Conservation (phyloP, 2,329 filamentous ascomycete species). For the Lecanosticta acicola region DNA sequence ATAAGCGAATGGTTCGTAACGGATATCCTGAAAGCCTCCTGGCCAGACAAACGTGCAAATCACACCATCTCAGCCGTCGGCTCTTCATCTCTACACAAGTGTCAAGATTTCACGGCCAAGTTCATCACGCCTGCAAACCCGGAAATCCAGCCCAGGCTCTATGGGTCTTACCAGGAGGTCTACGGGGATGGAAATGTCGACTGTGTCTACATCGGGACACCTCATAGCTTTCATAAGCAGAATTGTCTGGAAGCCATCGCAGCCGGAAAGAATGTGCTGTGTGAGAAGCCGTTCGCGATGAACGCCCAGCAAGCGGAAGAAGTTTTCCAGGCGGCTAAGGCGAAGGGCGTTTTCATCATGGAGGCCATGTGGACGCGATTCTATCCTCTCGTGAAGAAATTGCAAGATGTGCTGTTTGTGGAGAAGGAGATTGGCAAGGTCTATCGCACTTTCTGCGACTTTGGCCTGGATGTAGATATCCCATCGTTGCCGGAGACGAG, state of each 20-base stretch:
- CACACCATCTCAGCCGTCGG: conserved; percentile 17
- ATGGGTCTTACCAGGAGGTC: conserved; percentile 38
- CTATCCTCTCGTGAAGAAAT: conserved; percentile 35
- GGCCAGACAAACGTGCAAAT: conserved; percentile 32
- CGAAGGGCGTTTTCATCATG: conserved; percentile 41
- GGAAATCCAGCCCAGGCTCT: conserved; percentile 29
- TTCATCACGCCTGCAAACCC: conserved; percentile 10
- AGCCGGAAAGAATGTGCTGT: conserved; percentile 42
- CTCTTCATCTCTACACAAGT: conserved; percentile 17
- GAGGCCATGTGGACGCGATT: conserved; percentile 47
- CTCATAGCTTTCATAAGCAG: conserved; percentile 42
- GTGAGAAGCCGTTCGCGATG: conserved; percentile 44
- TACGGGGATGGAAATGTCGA: conserved; percentile 42
- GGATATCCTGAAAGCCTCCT: conserved; percentile 39
- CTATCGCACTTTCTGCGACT: conserved; percentile 38
- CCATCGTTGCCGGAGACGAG: conserved; percentile 20
- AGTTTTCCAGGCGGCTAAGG: conserved; percentile 37
- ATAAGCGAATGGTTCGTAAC: conserved; percentile 45
- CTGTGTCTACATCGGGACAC: conserved; percentile 45
- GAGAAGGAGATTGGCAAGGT: conserved; percentile 40
- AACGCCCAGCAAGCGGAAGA: conserved; percentile 38
- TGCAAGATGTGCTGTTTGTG: conserved; percentile 36
- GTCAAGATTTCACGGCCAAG: conserved; percentile 12
- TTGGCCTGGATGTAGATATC: conserved; percentile 36
- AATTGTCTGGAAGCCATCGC: conserved; percentile 42